Conservation (phyloP, 2,329 filamentous ascomycete genomes). For the Cladobotryum mycophilum region DNA sequence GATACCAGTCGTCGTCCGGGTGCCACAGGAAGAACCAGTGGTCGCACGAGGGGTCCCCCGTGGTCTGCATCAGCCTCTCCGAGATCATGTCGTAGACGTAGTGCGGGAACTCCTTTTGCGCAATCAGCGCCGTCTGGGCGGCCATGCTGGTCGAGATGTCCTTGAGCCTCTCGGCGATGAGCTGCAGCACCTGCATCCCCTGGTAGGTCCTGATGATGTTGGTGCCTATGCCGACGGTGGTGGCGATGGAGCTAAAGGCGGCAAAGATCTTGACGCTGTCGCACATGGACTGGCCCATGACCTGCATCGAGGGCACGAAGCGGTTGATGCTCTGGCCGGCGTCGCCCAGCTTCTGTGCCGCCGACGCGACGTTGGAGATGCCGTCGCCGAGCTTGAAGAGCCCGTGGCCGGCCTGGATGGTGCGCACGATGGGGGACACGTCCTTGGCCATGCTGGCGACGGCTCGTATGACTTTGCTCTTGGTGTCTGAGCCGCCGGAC, state of each 20-base stretch:
- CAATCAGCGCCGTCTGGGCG: slow-evolving; percentile 30
- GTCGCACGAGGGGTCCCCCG: slow-evolving; percentile 22
- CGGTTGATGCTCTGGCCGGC: slow-evolving; percentile 7
- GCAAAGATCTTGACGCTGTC: slow-evolving; percentile 26
- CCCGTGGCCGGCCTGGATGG: not conserved
- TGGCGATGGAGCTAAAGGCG: slow-evolving; percentile 26
- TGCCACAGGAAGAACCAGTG: slow-evolving; percentile 37
- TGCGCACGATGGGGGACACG: not conserved
- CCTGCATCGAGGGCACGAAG: slow-evolving; percentile 28
- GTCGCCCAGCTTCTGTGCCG: not conserved
- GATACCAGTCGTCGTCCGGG: slow-evolving; percentile 37
- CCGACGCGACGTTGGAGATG: not conserved
- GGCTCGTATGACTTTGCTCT: not conserved
- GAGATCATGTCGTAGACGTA: slow-evolving; percentile 32
- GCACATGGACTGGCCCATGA: slow-evolving; percentile 28
- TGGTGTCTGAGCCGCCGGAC: not conserved
- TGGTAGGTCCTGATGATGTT: slow-evolving; percentile 31
- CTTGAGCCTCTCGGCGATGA: slow-evolving; percentile 29
- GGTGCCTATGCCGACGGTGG: slow-evolving; percentile 25
- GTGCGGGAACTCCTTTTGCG: slow-evolving; percentile 31
- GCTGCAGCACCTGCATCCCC: slow-evolving; percentile 28
- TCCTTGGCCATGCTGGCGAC: not conserved
- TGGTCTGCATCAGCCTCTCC: slow-evolving; percentile 28
- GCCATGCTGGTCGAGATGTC: slow-evolving; percentile 27
- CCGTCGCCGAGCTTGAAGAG: not conserved